Conservation (phyloP, 2,329 filamentous ascomycete genomes). For the Cryphonectria japonica region DNA sequence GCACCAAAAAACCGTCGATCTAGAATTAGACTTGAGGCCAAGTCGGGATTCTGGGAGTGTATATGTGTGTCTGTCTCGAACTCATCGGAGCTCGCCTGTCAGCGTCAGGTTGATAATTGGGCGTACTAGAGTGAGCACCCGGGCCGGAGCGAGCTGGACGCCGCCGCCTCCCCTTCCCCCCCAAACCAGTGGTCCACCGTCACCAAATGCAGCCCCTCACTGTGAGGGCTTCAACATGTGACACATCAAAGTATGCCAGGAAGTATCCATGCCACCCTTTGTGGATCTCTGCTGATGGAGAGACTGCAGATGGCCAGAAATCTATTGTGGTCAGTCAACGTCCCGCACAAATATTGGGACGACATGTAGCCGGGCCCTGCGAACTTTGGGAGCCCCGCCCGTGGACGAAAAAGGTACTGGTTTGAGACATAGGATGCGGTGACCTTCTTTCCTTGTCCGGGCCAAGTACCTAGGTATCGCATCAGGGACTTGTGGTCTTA, state of each 20-base stretch:
- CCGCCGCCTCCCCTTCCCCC: not conserved
- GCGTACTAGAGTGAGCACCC: constrained; percentile 17
- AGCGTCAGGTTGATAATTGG: constrained; percentile 13
- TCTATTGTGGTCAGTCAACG: not conserved
- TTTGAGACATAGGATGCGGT: not conserved
- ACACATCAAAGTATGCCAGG: not conserved
- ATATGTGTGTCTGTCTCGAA: not conserved
- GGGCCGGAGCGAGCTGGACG: constrained; percentile 7
- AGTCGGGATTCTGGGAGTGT: not conserved
- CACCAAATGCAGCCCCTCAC: constrained; percentile 8
- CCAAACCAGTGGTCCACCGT: constrained; percentile 7
- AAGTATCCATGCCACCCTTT: not conserved
- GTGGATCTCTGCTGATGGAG: not conserved
- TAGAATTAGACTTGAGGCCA: not conserved
- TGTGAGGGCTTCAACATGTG: constrained; percentile 7
- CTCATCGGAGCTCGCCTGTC: constrained; percentile 27
- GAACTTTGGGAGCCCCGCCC: not conserved
- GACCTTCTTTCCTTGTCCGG: not conserved
- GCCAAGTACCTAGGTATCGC: not conserved
- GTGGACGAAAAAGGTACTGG: not conserved
- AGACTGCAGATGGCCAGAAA: not conserved
- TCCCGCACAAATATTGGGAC: not conserved
- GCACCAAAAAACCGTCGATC: not conserved
- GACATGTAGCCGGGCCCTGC: not conserved
- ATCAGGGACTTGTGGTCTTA: constrained; percentile 4